Conservation (phyloP, 495 filamentous ascomycete species). For the Aspergillus olivimuriae region DNA sequence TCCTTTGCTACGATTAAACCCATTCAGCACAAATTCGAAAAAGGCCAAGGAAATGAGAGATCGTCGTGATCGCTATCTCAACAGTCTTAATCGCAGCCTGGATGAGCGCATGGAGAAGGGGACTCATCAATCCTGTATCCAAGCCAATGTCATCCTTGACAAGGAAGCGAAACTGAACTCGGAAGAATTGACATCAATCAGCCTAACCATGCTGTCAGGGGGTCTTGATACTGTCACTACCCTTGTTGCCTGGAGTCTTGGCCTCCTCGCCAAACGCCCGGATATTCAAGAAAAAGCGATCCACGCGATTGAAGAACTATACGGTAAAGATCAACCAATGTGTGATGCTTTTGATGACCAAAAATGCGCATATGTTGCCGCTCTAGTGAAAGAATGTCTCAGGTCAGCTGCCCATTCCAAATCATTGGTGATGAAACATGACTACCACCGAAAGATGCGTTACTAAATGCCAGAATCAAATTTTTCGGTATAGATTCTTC, state of each 20-base stretch:
- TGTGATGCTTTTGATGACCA: constrained; percentile 55
- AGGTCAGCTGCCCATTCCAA: constrained; percentile 24
- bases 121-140: constrained; percentile 55
- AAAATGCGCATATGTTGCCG: constrained; percentile 54
- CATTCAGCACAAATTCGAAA: constrained; percentile 43
- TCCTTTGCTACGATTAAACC: constrained; percentile 51
- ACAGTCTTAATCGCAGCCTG: constrained; percentile 43
- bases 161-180: constrained; percentile 52
- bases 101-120: constrained; percentile 54
- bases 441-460: no score
- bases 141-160: constrained; percentile 58
- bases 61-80: constrained; percentile 54
- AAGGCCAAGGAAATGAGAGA: constrained; percentile 53
- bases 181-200: constrained; percentile 56
- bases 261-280: constrained; percentile 47
- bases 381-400: constrained; percentile 53
- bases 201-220: constrained; percentile 56
- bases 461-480: no score
- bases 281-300: constrained; percentile 57
- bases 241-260: constrained; percentile 57
- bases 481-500: no score
- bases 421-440: no score
- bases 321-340: constrained; percentile 45
- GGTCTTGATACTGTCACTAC: constrained; percentile 60
- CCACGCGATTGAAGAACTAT: constrained; percentile 48